phyloP scores from a whole-genome alignment of 768 basidiomycete genomes.

The Mycena latifolia region DNA sequence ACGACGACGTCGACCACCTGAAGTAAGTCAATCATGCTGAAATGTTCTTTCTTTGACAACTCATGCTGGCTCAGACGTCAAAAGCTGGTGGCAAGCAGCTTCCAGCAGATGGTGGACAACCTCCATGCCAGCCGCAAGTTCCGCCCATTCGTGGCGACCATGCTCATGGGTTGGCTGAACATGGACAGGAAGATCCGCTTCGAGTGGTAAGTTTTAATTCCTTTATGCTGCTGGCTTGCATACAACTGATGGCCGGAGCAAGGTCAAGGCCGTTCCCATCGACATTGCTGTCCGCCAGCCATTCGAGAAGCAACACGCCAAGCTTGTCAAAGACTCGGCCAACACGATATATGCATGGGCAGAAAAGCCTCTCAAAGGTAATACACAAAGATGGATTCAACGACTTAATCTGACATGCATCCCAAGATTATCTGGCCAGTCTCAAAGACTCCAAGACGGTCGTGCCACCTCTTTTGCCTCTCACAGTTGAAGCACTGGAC shows the following conservation, averaged over 20 bases:
- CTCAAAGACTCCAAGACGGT: not conserved
- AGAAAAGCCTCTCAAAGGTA: constrained; percentile 19
- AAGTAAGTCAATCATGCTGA: no score
- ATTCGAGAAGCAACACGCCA: not conserved
- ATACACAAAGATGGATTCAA: no score
- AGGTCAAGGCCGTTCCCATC: constrained; percentile 16
- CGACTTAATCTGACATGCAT: no score
- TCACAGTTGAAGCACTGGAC: constrained; percentile 8
- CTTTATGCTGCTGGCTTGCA: not conserved
- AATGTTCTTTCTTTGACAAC: no score
- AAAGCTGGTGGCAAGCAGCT: constrained; percentile 9
- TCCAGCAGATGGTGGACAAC: constrained; percentile 17
- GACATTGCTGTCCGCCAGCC: not conserved
- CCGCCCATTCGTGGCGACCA: constrained; percentile 15
- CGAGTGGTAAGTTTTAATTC: constrained; percentile 17
- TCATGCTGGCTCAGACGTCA: constrained; percentile 23
- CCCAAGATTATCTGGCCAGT: not conserved
- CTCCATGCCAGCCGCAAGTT: constrained; percentile 18
- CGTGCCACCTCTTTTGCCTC: not conserved
- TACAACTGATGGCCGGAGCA: constrained; percentile 2
- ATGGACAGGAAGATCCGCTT: constrained; percentile 3
- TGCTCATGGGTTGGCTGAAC: constrained; percentile 16
- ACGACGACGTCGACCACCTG: constrained; percentile 21
- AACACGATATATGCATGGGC: constrained; percentile 12
- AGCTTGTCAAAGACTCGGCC: not conserved